Percentiles rank a stretch among this genome's conserved stretches.
Evolutionary conservation across 2,329 filamentous ascomycete species (phyloP).

Genomic region (Plectosphaerella sp.): DNA sequence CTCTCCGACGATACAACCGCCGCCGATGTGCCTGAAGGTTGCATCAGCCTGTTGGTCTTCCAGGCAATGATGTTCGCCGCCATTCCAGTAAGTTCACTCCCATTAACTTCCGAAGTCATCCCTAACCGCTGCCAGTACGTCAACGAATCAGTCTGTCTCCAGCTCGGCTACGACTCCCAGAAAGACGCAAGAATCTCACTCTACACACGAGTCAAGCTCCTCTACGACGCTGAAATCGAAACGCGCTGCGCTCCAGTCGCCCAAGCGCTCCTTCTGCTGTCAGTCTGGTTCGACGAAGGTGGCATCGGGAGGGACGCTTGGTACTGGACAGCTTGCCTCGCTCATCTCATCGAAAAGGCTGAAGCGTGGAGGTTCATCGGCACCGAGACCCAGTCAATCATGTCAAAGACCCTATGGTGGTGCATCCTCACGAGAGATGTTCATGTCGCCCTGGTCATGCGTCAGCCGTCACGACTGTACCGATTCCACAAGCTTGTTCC

Average conservation of each 20-base stretch:
- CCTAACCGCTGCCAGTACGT: neutral
- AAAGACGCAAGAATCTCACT: neutral
- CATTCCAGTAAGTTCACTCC: neutral
- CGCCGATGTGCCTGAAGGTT: neutral
- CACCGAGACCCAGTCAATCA: neutral
- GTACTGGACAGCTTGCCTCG: conserved; percentile 2
- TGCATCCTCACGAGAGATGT: conserved; percentile 1
- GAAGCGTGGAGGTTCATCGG: conserved; percentile 2
- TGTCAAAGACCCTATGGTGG: conserved; percentile 1
- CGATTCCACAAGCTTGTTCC: neutral
- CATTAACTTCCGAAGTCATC: neutral
- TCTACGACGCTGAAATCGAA: conserved; percentile 2
- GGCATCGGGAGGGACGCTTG: neutral
- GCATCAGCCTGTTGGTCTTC: neutral
- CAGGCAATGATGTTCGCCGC: conserved; percentile 1
- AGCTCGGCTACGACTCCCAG: neutral
- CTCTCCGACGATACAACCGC: neutral
- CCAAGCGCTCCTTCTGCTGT: neutral
- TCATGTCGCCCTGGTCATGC: conserved; percentile 1
- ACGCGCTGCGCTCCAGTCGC: neutral
- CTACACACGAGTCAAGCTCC: neutral
- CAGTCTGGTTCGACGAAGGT: conserved; percentile 2
- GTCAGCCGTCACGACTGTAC: neutral
- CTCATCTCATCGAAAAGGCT: conserved; percentile 1
- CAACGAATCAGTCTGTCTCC: neutral